phyloP scores from a whole-genome alignment of 2,329 filamentous ascomycete genomes.

The Didymella glomerata region DNA sequence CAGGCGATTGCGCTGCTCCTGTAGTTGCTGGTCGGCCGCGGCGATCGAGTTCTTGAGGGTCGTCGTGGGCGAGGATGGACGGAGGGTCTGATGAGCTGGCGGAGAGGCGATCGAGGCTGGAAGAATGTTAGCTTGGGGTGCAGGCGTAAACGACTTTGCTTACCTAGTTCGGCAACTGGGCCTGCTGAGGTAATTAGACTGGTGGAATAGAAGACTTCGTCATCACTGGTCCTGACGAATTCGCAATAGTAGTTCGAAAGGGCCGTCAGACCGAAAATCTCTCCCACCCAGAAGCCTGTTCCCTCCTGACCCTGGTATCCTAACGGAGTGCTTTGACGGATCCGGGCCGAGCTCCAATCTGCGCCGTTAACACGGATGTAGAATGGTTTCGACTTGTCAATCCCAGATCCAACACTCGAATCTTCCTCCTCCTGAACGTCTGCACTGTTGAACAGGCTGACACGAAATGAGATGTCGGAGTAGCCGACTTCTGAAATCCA shows the following conservation, averaged over 20 bases:
- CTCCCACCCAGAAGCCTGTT: slow-evolving; percentile 71
- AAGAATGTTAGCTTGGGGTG: slow-evolving; percentile 7
- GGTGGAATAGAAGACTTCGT: slow-evolving; percentile 73
- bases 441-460: slow-evolving; percentile 67
- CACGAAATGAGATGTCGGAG: slow-evolving; percentile 79
- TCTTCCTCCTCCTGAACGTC: slow-evolving; percentile 51
- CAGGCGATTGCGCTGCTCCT: slow-evolving; percentile 72
- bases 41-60: slow-evolving; percentile 80
- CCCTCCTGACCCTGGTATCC: slow-evolving; percentile 55
- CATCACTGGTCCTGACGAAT: slow-evolving; percentile 73
- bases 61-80: slow-evolving; percentile 78
- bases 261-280: slow-evolving; percentile 72
- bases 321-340: slow-evolving; percentile 62
- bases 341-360: slow-evolving; percentile 79
- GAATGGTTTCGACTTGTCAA: slow-evolving; percentile 77
- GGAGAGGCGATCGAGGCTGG: slow-evolving; percentile 51
- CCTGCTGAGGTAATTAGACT: slow-evolving; percentile 73
- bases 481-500: slow-evolving; percentile 83
- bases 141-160: slow-evolving; percentile 27
- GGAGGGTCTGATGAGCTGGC: slow-evolving; percentile 68
- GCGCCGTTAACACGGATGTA: slow-evolving; percentile 81
- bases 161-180: slow-evolving; percentile 66
- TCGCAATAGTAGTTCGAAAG: slow-evolving; percentile 81
- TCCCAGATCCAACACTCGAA: slow-evolving; percentile 57
- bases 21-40: slow-evolving; percentile 73